Conservation (phyloP, 495 filamentous ascomycete genomes). For the Platismatia glauca region DNA sequence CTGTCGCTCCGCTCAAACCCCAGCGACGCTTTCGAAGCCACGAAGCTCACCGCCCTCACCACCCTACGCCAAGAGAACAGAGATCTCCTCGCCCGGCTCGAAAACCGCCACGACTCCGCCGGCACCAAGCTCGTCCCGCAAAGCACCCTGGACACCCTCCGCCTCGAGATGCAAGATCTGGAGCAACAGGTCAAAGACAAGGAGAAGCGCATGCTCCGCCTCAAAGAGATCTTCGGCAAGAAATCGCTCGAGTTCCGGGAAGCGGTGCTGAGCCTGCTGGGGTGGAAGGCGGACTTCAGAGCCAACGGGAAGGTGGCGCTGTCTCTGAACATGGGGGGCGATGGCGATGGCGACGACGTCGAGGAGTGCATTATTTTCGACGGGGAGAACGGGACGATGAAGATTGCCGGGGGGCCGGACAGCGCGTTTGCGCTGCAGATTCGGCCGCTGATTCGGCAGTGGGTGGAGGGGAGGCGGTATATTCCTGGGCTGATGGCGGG, state of each 20-base stretch:
- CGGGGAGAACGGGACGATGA: slow-evolving; percentile 94
- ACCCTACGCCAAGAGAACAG: slow-evolving; percentile 76
- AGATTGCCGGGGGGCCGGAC: slow-evolving; percentile 81
- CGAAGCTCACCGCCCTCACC: slow-evolving; percentile 69
- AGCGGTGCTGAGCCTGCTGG: slow-evolving; percentile 77
- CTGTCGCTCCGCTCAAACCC: slow-evolving; percentile 85
- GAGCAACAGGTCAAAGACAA: slow-evolving; percentile 65
- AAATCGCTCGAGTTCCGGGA: slow-evolving; percentile 92
- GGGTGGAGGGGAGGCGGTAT: slow-evolving; percentile 83
- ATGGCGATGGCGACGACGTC: slow-evolving; percentile 57
- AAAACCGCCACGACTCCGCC: slow-evolving; percentile 35
- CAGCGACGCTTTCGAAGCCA: slow-evolving; percentile 67
- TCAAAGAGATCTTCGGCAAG: slow-evolving; percentile 80
- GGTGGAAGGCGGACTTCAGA: slow-evolving; percentile 88
- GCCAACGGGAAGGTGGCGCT: slow-evolving; percentile 86
- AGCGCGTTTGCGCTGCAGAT: slow-evolving; percentile 81
- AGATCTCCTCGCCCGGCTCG: slow-evolving; percentile 67
- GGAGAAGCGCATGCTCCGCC: slow-evolving; percentile 73
- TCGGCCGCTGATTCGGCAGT: slow-evolving; percentile 74
- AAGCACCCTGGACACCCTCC: slow-evolving; percentile 63
- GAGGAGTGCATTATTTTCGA: slow-evolving; percentile 91
- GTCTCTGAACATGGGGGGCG: slow-evolving; percentile 44
- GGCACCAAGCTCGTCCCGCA: slow-evolving; percentile 53
- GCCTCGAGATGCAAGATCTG: slow-evolving; percentile 63
- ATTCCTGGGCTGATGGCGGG: slow-evolving; percentile 55